These are phyloP conservation scores for Aspergillus texensis DNA, from an alignment of 2,329 filamentous ascomycete species.

Conservation along the genomic window DNA sequence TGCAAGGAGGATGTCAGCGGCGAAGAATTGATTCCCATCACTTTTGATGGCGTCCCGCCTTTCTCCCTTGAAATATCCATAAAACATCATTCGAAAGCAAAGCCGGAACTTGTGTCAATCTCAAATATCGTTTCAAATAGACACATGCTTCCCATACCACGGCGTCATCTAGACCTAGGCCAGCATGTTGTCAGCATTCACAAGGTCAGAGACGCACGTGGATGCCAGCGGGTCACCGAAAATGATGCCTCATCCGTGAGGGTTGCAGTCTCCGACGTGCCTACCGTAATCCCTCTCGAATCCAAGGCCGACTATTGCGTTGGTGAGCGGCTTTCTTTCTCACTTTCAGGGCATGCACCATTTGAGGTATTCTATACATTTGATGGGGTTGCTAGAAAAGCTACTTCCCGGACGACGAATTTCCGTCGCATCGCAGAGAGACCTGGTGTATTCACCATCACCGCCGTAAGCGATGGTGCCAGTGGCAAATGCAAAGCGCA, in stretches of 20 bases:
- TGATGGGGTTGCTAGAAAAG: slow-evolving; percentile 75
- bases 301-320: slow-evolving; percentile 88
- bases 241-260: slow-evolving; percentile 75
- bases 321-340: slow-evolving; percentile 90
- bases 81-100: slow-evolving; percentile 81
- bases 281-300: slow-evolving; percentile 85
- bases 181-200: slow-evolving; percentile 86
- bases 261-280: slow-evolving; percentile 89
- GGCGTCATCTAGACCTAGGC: slow-evolving; percentile 82
- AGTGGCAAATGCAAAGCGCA: slow-evolving; percentile 79
- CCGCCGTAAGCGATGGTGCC: slow-evolving; percentile 81
- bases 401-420: slow-evolving; percentile 69
- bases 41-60: slow-evolving; percentile 78
- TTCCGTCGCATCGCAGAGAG: slow-evolving; percentile 94
- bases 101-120: slow-evolving; percentile 79
- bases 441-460: slow-evolving; percentile 86
- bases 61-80: slow-evolving; percentile 92
- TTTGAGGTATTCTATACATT: slow-evolving; percentile 95
- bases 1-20: slow-evolving; percentile 81
- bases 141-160: slow-evolving; percentile 82
- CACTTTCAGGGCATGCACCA: slow-evolving; percentile 83
- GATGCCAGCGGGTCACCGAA: slow-evolving; percentile 80
- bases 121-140: slow-evolving; percentile 74
- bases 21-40: slow-evolving; percentile 86
- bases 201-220: slow-evolving; percentile 82